Conservation (phyloP, 2,329 filamentous ascomycete species). For the Aureobasidium sp. region DNA sequence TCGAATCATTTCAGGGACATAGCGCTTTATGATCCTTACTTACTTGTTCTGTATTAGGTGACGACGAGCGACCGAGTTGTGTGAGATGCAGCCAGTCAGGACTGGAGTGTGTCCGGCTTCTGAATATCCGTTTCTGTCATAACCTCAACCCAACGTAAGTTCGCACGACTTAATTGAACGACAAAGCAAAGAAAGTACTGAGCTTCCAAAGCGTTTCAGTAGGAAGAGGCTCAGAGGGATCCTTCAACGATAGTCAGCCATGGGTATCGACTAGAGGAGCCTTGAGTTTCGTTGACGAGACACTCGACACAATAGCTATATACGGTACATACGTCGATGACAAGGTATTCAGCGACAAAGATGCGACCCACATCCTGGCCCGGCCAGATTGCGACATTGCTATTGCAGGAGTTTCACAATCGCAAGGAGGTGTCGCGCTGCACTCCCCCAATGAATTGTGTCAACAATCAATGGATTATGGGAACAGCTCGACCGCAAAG, state of each 20-base stretch:
- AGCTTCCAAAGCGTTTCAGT: background rate
- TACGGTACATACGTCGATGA: background rate
- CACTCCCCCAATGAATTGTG: background rate
- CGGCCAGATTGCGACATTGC: background rate
- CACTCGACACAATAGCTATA: background rate
- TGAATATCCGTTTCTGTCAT: slow-evolving; percentile 5
- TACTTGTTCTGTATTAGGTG: background rate
- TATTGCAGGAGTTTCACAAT: background rate
- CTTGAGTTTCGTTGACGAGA: slow-evolving; percentile 1
- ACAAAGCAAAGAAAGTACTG: background rate
- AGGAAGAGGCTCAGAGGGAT: background rate
- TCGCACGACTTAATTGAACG: background rate
- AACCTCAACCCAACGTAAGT: slow-evolving; percentile 3
- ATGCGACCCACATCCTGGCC: background rate
- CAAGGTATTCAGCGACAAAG: background rate
- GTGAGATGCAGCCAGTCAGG: background rate
- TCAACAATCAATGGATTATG: background rate
- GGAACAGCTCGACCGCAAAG: background rate
- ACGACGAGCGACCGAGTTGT: slow-evolving; percentile 8
- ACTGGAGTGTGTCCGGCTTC: background rate
- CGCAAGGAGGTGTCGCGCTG: background rate
- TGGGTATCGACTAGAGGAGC: background rate
- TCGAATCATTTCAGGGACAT: background rate
- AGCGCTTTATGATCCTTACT: background rate
- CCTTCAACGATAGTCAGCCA: background rate